Evolutionary conservation across 148 eudicot genomes (phyloP).

Genomic region (Mesembryanthemum crystallinum): DNA sequence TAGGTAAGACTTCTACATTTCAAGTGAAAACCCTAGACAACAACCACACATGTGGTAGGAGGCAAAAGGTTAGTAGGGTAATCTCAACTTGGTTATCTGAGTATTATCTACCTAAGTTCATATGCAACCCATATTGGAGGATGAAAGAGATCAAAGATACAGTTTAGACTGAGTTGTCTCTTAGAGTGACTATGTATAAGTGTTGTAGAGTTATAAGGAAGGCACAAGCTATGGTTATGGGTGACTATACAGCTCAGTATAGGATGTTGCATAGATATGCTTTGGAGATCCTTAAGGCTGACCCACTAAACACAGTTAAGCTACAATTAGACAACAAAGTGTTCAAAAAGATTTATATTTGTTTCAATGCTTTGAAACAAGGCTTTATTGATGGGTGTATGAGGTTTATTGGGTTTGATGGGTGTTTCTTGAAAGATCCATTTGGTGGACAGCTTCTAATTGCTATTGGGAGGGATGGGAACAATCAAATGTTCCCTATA

Average conservation of each 20-base stretch:
- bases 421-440: constrained; percentile 3
- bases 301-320: not conserved
- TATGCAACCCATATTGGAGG: not conserved
- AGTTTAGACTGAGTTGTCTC: not conserved
- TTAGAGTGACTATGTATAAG: not conserved
- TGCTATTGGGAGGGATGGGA: constrained; percentile 3
- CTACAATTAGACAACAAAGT: not conserved
- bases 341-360: constrained; percentile 12
- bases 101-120: too few species aligned
- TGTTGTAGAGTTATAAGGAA: not conserved
- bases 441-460: not conserved
- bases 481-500: not conserved
- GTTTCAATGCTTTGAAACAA: not conserved
- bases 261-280: not conserved
- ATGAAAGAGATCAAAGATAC: not conserved
- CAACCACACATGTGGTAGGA: too few species aligned
- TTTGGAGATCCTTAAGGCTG: not conserved
- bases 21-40: too few species aligned
- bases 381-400: constrained; percentile 2
- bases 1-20: too few species aligned
- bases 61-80: too few species aligned
- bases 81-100: too few species aligned
- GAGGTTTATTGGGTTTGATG: constrained; percentile 11
- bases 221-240: not conserved
- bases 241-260: not conserved